Conservation (phyloP, 345 rosid genomes). For the Bruguiera parviflora region DNA sequence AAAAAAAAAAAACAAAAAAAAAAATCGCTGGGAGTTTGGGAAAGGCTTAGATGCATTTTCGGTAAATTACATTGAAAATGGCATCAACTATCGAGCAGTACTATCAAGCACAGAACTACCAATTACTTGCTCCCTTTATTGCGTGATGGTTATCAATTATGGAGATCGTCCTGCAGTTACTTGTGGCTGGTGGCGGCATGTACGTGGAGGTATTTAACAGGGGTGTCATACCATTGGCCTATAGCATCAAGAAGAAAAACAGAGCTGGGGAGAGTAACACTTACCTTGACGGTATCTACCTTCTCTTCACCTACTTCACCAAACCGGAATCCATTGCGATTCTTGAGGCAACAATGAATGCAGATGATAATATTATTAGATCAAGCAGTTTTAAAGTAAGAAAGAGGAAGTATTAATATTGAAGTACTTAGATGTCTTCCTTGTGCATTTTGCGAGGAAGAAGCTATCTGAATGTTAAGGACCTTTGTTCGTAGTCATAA, state of each 20-base stretch:
- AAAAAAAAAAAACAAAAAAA: too few species aligned
- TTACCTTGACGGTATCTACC: conserved; percentile 84
- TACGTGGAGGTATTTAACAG: conserved; percentile 91
- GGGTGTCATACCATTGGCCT: conserved; percentile 89
- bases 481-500: conserved; percentile 1
- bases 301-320: conserved; percentile 87
- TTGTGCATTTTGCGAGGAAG: conserved; percentile 15
- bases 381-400: conserved; percentile 64
- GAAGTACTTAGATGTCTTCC: neutral
- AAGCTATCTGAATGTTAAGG: conserved; percentile 8
- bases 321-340: conserved; percentile 64
- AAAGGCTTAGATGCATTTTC: too few species aligned
- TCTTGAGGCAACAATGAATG: conserved; percentile 47
- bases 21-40: too few species aligned
- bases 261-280: conserved; percentile 80
- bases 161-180: conserved; percentile 48
- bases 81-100: neutral
- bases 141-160: conserved; percentile 2
- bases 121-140: neutral
- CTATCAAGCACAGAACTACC: neutral
- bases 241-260: conserved; percentile 82
- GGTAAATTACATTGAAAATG: too few species aligned
- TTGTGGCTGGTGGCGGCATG: conserved; percentile 99
- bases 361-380: conserved; percentile 75
- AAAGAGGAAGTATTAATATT: conserved; percentile 53